Conservation (phyloP, 768 basidiomycete genomes). For the Gelatoporia subvermispora region DNA sequence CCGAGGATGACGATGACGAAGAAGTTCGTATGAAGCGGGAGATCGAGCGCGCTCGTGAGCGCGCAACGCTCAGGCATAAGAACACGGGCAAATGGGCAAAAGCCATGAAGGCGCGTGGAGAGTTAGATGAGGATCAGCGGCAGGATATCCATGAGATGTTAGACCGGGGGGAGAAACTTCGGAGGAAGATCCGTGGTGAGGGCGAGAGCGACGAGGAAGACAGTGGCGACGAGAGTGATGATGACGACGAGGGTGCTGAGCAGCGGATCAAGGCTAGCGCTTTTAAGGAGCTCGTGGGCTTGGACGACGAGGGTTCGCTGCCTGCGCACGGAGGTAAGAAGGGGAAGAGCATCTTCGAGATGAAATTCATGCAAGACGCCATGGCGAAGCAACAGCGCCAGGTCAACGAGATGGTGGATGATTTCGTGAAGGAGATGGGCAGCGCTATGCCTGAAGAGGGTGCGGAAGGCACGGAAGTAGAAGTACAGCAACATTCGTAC, state of each 20-base stretch:
- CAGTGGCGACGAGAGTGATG: constrained; percentile 31
- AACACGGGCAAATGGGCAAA: constrained; percentile 86
- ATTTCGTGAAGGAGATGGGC: constrained; percentile 69
- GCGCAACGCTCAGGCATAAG: constrained; percentile 87
- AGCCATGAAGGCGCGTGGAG: constrained; percentile 64
- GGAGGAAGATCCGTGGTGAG: constrained; percentile 69
- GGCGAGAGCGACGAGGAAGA: constrained; percentile 52
- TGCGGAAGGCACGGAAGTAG: constrained; percentile 24
- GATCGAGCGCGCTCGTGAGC: constrained; percentile 75
- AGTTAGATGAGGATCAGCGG: constrained; percentile 57
- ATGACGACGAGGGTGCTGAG: constrained; percentile 34
- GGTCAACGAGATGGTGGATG: constrained; percentile 61
- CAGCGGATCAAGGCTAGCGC: constrained; percentile 57
- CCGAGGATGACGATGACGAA: constrained; percentile 41
- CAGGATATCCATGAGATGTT: constrained; percentile 83
- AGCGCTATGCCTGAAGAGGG: constrained; percentile 30
- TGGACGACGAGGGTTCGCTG: constrained; percentile 26
- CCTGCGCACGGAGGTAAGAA: constrained; percentile 31
- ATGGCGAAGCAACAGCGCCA: constrained; percentile 59
- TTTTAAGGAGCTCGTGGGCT: constrained; percentile 70
- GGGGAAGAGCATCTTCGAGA: constrained; percentile 75
- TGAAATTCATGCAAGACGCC: constrained; percentile 99
- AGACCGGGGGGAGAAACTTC: constrained; percentile 71
- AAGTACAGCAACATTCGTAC: constrained; percentile 22
- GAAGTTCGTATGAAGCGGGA: constrained; percentile 62